These are phyloP conservation scores for Euphrasia arctica DNA, from an alignment of 305 asterid species.

Conservation along the genomic window DNA sequence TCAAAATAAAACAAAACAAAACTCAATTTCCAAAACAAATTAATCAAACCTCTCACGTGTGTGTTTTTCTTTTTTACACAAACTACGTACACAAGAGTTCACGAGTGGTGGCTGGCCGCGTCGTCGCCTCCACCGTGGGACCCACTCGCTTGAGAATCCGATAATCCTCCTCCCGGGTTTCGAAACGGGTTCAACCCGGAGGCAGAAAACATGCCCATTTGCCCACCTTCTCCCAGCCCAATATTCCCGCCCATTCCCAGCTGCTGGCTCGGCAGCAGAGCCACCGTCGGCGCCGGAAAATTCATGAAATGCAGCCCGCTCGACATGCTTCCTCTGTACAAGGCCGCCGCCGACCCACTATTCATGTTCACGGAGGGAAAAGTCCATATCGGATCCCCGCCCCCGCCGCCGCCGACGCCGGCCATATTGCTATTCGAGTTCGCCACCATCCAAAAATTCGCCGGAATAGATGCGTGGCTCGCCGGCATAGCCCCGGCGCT, in stretches of 20 bases:
- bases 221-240: conserved; percentile 58
- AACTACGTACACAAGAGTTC: conserved; percentile 41
- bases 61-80: conserved; percentile 55
- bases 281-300: conserved; percentile 63
- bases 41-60: conserved; percentile 71
- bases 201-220: conserved; percentile 43
- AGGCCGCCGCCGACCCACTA: conserved; percentile 42
- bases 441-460: conserved; percentile 90
- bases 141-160: conserved; percentile 74
- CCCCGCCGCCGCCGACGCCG: conserved; percentile 19
- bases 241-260: conserved; percentile 29
- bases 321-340: conserved; percentile 71
- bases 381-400: conserved; percentile 69
- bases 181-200: conserved; percentile 59
- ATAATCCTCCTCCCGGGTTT: conserved; percentile 37
- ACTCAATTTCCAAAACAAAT: conserved; percentile 40
- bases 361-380: conserved; percentile 41
- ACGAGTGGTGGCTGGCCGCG: conserved; percentile 62
- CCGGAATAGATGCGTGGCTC: conserved; percentile 71
- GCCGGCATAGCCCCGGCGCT: conserved; percentile 69
- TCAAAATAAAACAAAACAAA: conserved; percentile 11
- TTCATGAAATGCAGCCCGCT: conserved; percentile 92
- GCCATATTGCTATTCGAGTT: conserved; percentile 57
- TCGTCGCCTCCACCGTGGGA: conserved; percentile 69
- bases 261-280: conserved; percentile 48